phyloP scores from a whole-genome alignment of 2,329 filamentous ascomycete species.

The Venturia oleaginea region DNA sequence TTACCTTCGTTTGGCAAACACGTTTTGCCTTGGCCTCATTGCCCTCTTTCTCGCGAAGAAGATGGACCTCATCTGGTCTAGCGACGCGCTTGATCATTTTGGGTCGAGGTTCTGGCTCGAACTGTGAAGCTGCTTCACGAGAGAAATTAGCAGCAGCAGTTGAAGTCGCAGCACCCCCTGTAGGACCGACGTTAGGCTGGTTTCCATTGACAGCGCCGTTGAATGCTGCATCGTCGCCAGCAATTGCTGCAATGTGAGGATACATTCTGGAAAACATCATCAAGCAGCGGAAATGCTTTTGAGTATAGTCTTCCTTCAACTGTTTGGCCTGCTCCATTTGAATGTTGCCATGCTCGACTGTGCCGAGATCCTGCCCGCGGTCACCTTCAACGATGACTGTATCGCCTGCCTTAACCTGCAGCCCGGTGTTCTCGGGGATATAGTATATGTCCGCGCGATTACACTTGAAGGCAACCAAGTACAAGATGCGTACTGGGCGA shows the following conservation, averaged over 20 bases:
- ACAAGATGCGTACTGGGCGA: conserved; percentile 30
- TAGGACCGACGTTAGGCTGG: background rate
- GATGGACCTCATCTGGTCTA: conserved; percentile 80
- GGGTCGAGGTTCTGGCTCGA: conserved; percentile 68
- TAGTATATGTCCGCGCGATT: conserved; percentile 93
- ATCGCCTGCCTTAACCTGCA: conserved; percentile 84
- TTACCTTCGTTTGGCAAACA: conserved; percentile 92
- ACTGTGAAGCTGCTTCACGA: conserved; percentile 19
- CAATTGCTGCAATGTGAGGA: conserved; percentile 13
- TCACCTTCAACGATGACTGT: conserved; percentile 97
- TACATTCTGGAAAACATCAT: conserved; percentile 79
- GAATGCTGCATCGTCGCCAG: conserved; percentile 11
- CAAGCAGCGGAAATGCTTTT: conserved; percentile 95
- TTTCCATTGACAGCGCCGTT: conserved; percentile 7
- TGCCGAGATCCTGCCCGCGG: conserved; percentile 88
- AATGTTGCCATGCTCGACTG: conserved; percentile 80
- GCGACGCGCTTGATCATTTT: conserved; percentile 96
- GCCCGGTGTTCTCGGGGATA: conserved; percentile 87
- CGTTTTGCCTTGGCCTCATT: conserved; percentile 97
- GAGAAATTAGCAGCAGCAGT: conserved; percentile 1
- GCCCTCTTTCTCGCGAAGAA: conserved; percentile 88
- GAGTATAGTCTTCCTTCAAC: conserved; percentile 80
- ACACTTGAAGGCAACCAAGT: conserved; percentile 95
- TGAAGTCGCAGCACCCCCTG: background rate
- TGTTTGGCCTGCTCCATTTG: conserved; percentile 82